These are phyloP conservation scores for Coemansia sp. DNA, from an alignment of 192 early-diverging fungal genomes.

Conservation along the genomic window DNA sequence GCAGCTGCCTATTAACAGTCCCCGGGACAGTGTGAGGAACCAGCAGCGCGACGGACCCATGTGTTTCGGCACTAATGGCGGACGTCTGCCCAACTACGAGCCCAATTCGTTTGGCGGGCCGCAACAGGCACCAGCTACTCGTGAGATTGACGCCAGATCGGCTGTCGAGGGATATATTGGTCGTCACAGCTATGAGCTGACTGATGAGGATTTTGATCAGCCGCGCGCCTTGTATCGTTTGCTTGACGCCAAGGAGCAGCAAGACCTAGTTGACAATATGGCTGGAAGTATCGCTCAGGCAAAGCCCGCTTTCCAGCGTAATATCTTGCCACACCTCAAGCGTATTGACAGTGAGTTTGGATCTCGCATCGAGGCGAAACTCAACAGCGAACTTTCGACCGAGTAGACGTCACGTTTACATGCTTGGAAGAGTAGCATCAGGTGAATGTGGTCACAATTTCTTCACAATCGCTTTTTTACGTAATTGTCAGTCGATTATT, in stretches of 20 bases:
- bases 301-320: conserved; percentile 60
- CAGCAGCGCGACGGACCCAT: conserved; percentile 68
- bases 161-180: conserved; percentile 55
- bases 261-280: conserved; percentile 64
- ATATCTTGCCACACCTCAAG: conserved; percentile 60
- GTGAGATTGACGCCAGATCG: conserved; percentile 34
- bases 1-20: conserved; percentile 71
- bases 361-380: conserved; percentile 47
- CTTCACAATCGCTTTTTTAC: neutral
- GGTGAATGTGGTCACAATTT: neutral
- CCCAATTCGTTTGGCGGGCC: conserved; percentile 66
- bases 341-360: conserved; percentile 64
- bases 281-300: conserved; percentile 59
- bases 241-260: conserved; percentile 30
- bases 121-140: conserved; percentile 25
- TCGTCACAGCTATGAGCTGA: conserved; percentile 55
- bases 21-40: conserved; percentile 57
- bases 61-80: conserved; percentile 59
- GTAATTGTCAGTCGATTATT: neutral
- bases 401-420: neutral
- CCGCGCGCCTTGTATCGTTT: conserved; percentile 60
- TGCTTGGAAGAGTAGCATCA: neutral
- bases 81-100: conserved; percentile 65
- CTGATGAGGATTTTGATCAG: conserved; percentile 68
- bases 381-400: too few species aligned